Conservation (phyloP, 2,329 filamentous ascomycete genomes). For the Calonectria leucothoes region DNA sequence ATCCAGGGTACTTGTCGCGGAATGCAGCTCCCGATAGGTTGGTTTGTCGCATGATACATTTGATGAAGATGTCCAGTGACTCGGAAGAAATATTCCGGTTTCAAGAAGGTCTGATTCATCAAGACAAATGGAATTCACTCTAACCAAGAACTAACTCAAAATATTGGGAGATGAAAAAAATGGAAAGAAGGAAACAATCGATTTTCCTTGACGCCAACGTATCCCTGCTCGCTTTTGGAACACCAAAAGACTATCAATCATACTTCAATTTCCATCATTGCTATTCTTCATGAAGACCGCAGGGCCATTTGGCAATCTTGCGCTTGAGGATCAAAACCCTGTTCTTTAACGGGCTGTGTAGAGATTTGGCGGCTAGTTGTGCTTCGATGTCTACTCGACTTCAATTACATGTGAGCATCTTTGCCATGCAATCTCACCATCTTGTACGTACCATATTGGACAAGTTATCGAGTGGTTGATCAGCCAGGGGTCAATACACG, state of each 20-base stretch:
- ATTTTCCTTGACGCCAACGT: not conserved
- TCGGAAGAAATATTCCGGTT: too few species aligned
- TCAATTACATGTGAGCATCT: not conserved
- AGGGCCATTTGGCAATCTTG: not conserved
- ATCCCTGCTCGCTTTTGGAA: not conserved
- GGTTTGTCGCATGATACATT: not conserved
- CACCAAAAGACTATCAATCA: not conserved
- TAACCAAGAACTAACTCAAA: too few species aligned
- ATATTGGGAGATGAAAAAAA: too few species aligned
- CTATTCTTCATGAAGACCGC: not conserved
- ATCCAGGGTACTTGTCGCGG: not conserved
- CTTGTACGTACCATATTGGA: constrained; percentile 27
- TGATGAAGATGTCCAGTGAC: too few species aligned
- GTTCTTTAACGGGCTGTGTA: not conserved
- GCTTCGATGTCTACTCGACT: not conserved
- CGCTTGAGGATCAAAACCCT: not conserved
- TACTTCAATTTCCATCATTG: not conserved
- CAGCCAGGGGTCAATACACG: constrained; percentile 35
- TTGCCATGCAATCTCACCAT: not conserved
- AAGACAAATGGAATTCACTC: too few species aligned
- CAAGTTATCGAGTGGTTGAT: constrained; percentile 28
- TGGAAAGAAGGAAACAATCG: not conserved
- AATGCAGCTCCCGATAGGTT: not conserved
- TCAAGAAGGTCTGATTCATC: too few species aligned
- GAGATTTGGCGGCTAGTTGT: not conserved